These are phyloP conservation scores for Barbarea vulgaris DNA, from an alignment of 345 rosid species.

Conservation along the genomic window DNA sequence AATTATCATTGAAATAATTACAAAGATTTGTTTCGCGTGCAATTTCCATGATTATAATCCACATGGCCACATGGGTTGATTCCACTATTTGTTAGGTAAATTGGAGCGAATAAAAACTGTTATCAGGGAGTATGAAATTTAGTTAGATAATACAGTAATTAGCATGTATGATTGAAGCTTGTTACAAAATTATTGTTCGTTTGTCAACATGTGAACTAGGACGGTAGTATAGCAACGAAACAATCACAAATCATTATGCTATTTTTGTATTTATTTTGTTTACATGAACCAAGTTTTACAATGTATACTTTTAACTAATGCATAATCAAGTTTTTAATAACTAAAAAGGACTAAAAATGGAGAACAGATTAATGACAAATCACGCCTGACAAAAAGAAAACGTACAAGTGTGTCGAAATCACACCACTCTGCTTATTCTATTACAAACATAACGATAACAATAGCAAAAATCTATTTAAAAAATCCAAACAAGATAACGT, in stretches of 20 bases:
- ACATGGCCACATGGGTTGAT: constrained; percentile 26
- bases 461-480: background rate
- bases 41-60: background rate
- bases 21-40: background rate
- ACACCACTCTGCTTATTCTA: constrained; percentile 14
- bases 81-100: constrained; percentile 17
- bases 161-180: no score
- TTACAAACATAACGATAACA: background rate
- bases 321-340: background rate
- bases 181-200: no score
- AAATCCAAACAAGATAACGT: background rate
- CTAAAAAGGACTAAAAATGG: background rate
- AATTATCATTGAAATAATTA: background rate
- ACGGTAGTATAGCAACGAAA: background rate
- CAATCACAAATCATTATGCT: background rate
- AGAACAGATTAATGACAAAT: background rate
- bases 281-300: background rate
- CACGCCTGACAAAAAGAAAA: background rate
- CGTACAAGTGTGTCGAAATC: background rate
- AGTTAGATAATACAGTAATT: background rate
- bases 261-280: no score
- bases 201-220: no score
- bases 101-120: background rate
- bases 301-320: background rate
- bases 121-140: background rate